A percentile compares a stretch with the other conserved stretches of the same genome.
Evolutionary conservation across 805 yeast genomes (phyloP).

Genomic region (Kodamaea restingae): DNA sequence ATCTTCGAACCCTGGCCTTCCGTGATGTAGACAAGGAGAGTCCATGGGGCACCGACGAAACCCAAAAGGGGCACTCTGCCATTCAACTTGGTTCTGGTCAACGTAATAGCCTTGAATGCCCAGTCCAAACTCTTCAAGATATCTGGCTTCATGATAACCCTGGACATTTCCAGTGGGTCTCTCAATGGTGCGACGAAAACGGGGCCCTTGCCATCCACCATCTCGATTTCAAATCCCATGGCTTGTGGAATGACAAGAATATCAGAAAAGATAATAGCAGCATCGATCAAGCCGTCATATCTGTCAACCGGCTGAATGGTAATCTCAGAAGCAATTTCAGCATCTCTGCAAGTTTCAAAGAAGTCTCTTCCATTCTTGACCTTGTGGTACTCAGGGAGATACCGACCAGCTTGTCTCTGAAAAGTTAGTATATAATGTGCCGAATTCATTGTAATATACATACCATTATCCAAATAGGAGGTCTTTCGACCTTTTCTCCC

Average conservation of each 20-base stretch:
- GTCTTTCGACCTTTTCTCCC: conserved; percentile 89
- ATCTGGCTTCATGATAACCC: conserved; percentile 61
- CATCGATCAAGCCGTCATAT: conserved; percentile 85
- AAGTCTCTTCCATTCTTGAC: conserved; percentile 85
- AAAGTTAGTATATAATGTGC: conserved; percentile 11
- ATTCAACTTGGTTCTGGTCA: conserved; percentile 78
- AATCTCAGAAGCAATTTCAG: conserved; percentile 89
- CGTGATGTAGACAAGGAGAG: conserved; percentile 91
- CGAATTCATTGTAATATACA: conserved; percentile 1
- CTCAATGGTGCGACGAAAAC: conserved; percentile 86
- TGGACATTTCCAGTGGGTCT: conserved; percentile 59
- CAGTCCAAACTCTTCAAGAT: conserved; percentile 77
- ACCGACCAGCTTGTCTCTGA: conserved; percentile 92
- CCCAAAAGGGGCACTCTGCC: conserved; percentile 95
- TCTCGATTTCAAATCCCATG: conserved; percentile 91
- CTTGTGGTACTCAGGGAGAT: conserved; percentile 85
- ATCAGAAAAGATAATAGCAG: conserved; percentile 95
- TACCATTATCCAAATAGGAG: conserved; percentile 96
- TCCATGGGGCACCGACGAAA: conserved; percentile 98
- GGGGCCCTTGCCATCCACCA: conserved; percentile 95
- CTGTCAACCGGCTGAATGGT: conserved; percentile 95
- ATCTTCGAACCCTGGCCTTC: conserved; percentile 96
- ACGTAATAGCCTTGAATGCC: conserved; percentile 91
- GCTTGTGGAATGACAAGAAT: conserved; percentile 97
- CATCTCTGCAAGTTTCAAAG: conserved; percentile 91